Percentiles rank a stretch among this genome's conserved stretches.
These are phyloP conservation scores for Hypsizygus marmoreus DNA, from an alignment of 768 basidiomycete species.

Conservation along the genomic window DNA sequence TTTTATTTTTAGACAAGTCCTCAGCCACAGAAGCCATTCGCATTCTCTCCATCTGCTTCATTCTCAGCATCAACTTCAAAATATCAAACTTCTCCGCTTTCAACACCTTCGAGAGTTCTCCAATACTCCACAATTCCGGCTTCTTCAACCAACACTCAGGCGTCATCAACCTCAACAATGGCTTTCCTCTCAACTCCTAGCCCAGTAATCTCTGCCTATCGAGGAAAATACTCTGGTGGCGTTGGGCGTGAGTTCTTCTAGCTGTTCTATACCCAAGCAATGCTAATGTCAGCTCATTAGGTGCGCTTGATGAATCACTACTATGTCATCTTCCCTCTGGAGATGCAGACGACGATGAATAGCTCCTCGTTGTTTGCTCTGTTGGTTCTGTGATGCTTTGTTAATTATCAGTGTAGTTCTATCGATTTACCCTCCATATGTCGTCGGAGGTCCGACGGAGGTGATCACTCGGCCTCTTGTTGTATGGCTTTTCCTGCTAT, in stretches of 20 bases:
- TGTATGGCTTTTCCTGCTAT: too few relatives aligned
- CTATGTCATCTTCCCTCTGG: too few relatives aligned
- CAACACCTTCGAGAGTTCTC: conserved; percentile 40
- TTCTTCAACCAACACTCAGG: conserved; percentile 33
- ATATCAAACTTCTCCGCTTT: conserved; percentile 42
- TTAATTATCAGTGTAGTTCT: too few relatives aligned
- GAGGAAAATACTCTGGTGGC: conserved; percentile 37
- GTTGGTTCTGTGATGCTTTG: too few relatives aligned
- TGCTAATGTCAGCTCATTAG: conserved; percentile 19
- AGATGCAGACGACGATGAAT: too few relatives aligned
- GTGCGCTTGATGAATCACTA: conserved; percentile 43
- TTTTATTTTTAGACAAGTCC: conserved; percentile 40
- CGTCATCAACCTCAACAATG: conserved; percentile 35
- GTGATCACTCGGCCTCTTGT: too few relatives aligned
- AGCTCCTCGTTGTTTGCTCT: too few relatives aligned
- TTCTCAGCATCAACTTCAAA: conserved; percentile 25
- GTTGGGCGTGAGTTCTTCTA: conserved; percentile 37
- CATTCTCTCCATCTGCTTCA: conserved; percentile 37
- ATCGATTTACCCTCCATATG: too few relatives aligned
- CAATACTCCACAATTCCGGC: conserved; percentile 35
- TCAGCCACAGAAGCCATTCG: conserved; percentile 45
- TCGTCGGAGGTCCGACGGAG: too few relatives aligned
- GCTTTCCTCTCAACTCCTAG: conserved; percentile 38
- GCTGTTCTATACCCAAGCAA: neutral
- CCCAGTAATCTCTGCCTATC: conserved; percentile 44